Percentiles rank a stretch among this genome's conserved stretches.
Conservation (phyloP, 345 rosid species). For the Jatropha curcas region DNA sequence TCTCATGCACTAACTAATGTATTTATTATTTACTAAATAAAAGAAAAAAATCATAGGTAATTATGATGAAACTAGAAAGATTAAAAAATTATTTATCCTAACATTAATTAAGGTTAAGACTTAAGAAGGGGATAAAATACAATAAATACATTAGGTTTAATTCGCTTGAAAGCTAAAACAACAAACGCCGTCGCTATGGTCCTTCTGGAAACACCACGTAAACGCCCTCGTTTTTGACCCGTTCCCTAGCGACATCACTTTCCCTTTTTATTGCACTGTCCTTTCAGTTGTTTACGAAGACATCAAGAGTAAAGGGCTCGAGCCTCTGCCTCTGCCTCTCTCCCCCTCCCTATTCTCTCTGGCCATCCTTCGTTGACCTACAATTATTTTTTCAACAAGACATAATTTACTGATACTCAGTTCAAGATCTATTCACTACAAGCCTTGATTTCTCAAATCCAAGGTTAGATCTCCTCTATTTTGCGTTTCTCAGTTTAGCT, state of each 20-base stretch:
- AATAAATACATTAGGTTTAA: no score
- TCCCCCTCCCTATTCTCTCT: background rate
- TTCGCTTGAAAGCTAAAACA: background rate
- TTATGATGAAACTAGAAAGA: no score
- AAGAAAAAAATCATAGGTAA: no score
- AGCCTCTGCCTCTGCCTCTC: background rate
- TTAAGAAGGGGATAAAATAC: no score
- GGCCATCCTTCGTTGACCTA: slow-evolving; percentile 30
- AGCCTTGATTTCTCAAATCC: slow-evolving; percentile 21
- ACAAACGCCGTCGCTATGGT: slow-evolving; percentile 12
- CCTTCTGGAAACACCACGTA: background rate
- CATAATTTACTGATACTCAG: background rate
- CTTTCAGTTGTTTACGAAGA: background rate
- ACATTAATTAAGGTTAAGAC: no score
- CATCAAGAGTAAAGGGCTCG: slow-evolving; percentile 9
- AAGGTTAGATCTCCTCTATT: slow-evolving; percentile 42
- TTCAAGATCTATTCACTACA: slow-evolving; percentile 37
- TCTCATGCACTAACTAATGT: no score
- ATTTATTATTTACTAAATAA: no score
- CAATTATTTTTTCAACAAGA: background rate
- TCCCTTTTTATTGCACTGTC: slow-evolving; percentile 19
- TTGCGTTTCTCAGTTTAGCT: background rate
- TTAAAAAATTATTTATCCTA: no score
- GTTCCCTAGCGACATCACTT: background rate
- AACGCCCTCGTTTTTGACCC: slow-evolving; percentile 29